phyloP scores from a whole-genome alignment of 331 rosid genomes.

The Arachis monticola region DNA sequence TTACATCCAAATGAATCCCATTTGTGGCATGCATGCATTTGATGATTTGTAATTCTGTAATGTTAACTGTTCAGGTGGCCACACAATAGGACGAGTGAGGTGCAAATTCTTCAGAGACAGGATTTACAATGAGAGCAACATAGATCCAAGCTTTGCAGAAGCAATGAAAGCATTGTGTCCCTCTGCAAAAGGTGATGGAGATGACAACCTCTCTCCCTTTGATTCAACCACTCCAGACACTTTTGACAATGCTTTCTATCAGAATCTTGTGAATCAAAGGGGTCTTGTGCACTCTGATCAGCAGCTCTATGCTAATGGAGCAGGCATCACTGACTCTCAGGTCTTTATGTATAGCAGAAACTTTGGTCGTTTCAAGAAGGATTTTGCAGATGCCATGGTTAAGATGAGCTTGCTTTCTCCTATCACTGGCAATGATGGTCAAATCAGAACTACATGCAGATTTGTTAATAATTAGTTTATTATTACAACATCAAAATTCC shows the following conservation, averaged over 20 bases:
- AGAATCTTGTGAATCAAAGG: slow-evolving; percentile 18
- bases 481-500: too few species aligned
- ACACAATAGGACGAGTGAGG: slow-evolving; percentile 39
- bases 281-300: slow-evolving; percentile 55
- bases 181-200: slow-evolving; percentile 22
- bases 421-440: slow-evolving; percentile 31
- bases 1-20: too few species aligned
- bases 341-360: slow-evolving; percentile 22
- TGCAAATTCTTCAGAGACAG: slow-evolving; percentile 30
- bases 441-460: slow-evolving; percentile 40
- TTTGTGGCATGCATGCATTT: too few species aligned
- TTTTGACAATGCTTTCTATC: slow-evolving; percentile 40
- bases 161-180: slow-evolving; percentile 33
- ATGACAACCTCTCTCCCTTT: slow-evolving; percentile 2
- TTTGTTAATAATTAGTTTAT: slow-evolving; percentile 26
- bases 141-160: slow-evolving; percentile 31
- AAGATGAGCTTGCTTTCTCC: slow-evolving; percentile 47
- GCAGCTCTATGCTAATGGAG: slow-evolving; percentile 33
- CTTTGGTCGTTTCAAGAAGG: slow-evolving; percentile 28
- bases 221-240: background rate
- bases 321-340: slow-evolving; percentile 31
- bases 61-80: slow-evolving; percentile 37
- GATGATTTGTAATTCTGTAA: too few species aligned
- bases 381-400: slow-evolving; percentile 46
- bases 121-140: slow-evolving; percentile 48